Evolutionary conservation across 768 basidiomycete genomes (phyloP), one percentile per base, ranked within the genome.

Genomic region (Krasilnikovozyma curviuscula): DNA sequence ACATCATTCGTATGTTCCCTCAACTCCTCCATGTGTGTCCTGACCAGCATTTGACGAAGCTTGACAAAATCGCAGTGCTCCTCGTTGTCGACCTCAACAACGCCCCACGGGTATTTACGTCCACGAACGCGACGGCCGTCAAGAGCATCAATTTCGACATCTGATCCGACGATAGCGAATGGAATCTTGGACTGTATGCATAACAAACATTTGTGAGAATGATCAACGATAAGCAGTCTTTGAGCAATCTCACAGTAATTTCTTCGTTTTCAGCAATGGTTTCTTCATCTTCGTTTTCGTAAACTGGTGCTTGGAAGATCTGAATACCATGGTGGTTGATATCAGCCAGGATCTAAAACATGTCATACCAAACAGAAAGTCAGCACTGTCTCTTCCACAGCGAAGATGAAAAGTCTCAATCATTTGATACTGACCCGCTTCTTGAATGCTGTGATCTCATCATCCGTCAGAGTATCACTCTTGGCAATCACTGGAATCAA

Each of bases 61-160:
- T 97, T 97, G 66, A 97, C 91, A 63, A 98, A 98, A 65, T 98
- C 93, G 57, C 93, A 98, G 63, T 98, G 93, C 16, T 86, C 83
- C 63, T 97, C 93, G 59, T 98, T 97, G 70, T 98, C 93, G 23
- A 98, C 93, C 64, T 98, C 93, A 55, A 97, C 86, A 42, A 89
- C 79, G 64, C 93, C 93, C 93, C 93, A 98, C 9, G 93, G 93
- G 65, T 98, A 98, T 3, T 77, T 71, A 57, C 93, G 84, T 12
- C 93, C 93, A 55, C 93, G 83, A 41, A 95, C 86, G 65, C 79
- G 71, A 50, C 88, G 81, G 23, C 89, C 88, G 59, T 91, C 86
- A 37, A 37, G 7, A 12, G 35, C 35, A 50, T 71, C 66, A 28
- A 98, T 82, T 46, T 80, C 67, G 54, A 72, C 70, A 67, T 95